These are phyloP conservation scores for Populus deltoides DNA, from an alignment of 345 rosid genomes.

Conservation along the genomic window DNA sequence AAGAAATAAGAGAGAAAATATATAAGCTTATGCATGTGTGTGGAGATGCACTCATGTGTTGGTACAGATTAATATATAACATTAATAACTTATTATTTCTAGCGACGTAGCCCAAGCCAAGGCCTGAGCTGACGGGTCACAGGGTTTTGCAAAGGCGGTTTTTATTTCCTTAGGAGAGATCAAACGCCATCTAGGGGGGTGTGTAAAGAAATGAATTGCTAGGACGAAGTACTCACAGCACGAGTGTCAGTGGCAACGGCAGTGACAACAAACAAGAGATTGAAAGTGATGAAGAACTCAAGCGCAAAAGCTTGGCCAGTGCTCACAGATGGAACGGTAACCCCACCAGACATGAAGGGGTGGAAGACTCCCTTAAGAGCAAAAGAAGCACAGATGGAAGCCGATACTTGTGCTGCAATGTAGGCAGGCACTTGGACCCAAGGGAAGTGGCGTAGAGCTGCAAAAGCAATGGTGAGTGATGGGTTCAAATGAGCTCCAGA, in stretches of 20 bases:
- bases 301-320: slow-evolving; percentile 85
- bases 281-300: slow-evolving; percentile 88
- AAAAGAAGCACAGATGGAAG: slow-evolving; percentile 87
- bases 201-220: not conserved
- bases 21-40: not conserved
- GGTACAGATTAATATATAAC: too few species aligned
- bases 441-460: slow-evolving; percentile 84
- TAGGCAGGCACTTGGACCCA: slow-evolving; percentile 93
- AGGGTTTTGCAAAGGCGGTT: too few species aligned
- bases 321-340: slow-evolving; percentile 82
- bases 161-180: too few species aligned
- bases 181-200: too few species aligned
- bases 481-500: slow-evolving; percentile 98
- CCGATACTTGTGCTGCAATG: slow-evolving; percentile 82
- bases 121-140: too few species aligned
- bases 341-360: slow-evolving; percentile 93
- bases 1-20: not conserved
- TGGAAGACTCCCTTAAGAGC: slow-evolving; percentile 83
- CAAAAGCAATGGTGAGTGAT: slow-evolving; percentile 83
- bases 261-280: slow-evolving; percentile 84
- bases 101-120: too few species aligned
- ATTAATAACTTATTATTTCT: too few species aligned
- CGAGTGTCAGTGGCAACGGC: slow-evolving; percentile 98
- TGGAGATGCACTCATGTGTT: too few species aligned
- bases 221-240: slow-evolving; percentile 48